Conservation (phyloP, 2,329 filamentous ascomycete species). For the Trichophyton verrucosum region DNA sequence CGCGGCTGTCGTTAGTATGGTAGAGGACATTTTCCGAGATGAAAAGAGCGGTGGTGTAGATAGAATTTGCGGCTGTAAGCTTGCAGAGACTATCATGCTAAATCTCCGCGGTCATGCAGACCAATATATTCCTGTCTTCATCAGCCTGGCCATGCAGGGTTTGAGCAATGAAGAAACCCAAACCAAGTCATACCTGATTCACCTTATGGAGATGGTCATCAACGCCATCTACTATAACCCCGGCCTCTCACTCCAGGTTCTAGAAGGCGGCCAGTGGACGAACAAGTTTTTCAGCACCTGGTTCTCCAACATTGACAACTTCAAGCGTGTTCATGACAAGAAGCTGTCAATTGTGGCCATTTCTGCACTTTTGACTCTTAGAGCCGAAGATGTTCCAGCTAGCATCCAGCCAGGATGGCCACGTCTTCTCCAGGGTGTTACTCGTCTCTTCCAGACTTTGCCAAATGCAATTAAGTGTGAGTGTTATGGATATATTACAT, state of each 20-base stretch:
- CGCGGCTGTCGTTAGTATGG: constrained; percentile 82
- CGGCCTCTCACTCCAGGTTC: constrained; percentile 63
- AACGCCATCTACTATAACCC: constrained; percentile 98
- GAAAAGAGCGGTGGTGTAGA: constrained; percentile 88
- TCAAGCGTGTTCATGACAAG: constrained; percentile 93
- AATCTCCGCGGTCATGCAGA: constrained; percentile 82
- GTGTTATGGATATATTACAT: constrained; percentile 20
- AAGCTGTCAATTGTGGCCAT: constrained; percentile 95
- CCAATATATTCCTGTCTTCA: constrained; percentile 76
- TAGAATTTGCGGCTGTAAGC: constrained; percentile 91
- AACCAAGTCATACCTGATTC: constrained; percentile 86
- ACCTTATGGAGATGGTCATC: constrained; percentile 98
- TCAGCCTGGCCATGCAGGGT: constrained; percentile 76
- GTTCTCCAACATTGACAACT: constrained; percentile 92
- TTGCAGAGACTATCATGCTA: constrained; percentile 94
- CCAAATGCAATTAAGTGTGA: constrained; percentile 74
- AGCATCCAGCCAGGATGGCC: constrained; percentile 96
- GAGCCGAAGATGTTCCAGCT: constrained; percentile 68
- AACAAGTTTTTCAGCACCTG: constrained; percentile 98
- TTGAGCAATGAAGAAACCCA: constrained; percentile 61
- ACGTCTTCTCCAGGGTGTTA: constrained; percentile 74
- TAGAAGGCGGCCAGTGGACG: constrained; percentile 89
- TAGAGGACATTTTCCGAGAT: constrained; percentile 85
- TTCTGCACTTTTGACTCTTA: constrained; percentile 66
- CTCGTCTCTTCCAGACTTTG: constrained; percentile 80